A percentile compares a stretch with the other conserved stretches of the same genome.
phyloP scores from a whole-genome alignment of 2,329 filamentous ascomycete species.

The Thelonectria discophora region DNA sequence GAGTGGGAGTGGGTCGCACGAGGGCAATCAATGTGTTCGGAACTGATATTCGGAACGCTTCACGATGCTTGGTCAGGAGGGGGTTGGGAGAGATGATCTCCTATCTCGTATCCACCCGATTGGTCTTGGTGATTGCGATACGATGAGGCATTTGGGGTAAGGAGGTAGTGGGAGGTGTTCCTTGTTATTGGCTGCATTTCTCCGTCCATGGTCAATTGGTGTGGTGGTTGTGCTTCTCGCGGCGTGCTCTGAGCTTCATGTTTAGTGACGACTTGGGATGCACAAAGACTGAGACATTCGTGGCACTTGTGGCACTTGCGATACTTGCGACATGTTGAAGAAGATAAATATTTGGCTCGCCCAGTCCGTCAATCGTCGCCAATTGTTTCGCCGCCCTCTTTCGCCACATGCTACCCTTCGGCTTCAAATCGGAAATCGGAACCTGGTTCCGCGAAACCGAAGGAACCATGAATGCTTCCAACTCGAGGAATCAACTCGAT shows the following conservation, averaged over 20 bases:
- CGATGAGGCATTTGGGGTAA: constrained; percentile 3
- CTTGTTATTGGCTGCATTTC: neutral
- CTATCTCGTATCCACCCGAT: neutral
- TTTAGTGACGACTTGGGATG: neutral
- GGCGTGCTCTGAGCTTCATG: neutral
- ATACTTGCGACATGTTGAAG: neutral
- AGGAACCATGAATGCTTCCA: constrained; percentile 1
- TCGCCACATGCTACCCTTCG: neutral
- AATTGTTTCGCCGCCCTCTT: constrained; percentile 3
- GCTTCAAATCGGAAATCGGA: constrained; percentile 12
- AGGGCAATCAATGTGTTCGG: constrained; percentile 3
- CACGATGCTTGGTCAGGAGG: neutral
- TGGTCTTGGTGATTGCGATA: neutral
- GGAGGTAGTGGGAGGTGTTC: neutral
- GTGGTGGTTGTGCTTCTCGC: neutral
- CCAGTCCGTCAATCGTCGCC: neutral
- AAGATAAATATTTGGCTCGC: neutral
- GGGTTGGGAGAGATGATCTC: neutral
- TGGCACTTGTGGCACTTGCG: neutral
- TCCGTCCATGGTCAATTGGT: neutral
- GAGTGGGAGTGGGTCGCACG: constrained; percentile 4
- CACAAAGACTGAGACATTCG: neutral
- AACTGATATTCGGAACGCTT: constrained; percentile 11
- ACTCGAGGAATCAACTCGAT: neutral
- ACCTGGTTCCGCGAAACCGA: constrained; percentile 6